Evolutionary conservation across 2,329 filamentous ascomycete genomes (phyloP).

Genomic region (Diaporthe caulivora): DNA sequence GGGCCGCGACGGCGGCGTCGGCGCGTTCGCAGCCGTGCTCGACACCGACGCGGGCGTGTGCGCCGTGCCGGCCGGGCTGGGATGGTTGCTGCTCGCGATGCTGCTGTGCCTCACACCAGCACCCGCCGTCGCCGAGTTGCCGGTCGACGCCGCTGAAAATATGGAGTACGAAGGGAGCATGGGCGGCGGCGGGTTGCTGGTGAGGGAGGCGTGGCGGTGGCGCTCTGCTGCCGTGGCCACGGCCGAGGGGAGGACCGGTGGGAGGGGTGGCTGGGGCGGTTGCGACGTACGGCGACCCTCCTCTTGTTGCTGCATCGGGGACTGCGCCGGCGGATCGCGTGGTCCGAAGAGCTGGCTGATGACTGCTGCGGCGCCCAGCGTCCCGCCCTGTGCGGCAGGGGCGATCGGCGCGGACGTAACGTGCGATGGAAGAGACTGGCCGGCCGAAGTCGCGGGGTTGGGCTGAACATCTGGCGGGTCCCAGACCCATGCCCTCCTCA

Average conservation of each 20-base stretch:
- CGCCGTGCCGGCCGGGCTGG: conserved; percentile 34
- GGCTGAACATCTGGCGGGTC: conserved; percentile 46
- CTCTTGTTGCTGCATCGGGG: conserved; percentile 21
- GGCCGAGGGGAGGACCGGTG: conserved; percentile 34
- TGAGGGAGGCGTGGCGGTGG: conserved; percentile 34
- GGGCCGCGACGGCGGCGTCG: conserved; percentile 49
- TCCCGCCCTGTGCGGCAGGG: conserved; percentile 21
- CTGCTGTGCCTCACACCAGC: conserved; percentile 24
- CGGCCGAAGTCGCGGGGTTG: background rate
- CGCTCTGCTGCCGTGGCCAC: conserved; percentile 39
- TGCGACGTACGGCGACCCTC: conserved; percentile 16
- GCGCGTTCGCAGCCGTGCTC: conserved; percentile 39
- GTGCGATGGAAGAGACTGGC: conserved; percentile 7
- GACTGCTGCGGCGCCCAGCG: conserved; percentile 8
- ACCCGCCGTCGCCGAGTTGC: background rate
- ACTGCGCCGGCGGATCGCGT: background rate
- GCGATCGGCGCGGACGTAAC: conserved; percentile 6
- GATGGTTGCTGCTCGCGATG: conserved; percentile 30
- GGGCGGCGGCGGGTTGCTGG: conserved; percentile 34
- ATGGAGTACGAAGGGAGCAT: conserved; percentile 23
- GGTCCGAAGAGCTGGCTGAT: conserved; percentile 33
- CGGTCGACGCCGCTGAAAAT: conserved; percentile 1
- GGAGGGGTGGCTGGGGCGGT: conserved; percentile 27
- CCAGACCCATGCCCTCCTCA: conserved; percentile 86
- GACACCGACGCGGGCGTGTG: conserved; percentile 36